Evolutionary conservation across 1,139 yeast genomes (phyloP), one percentile per base, ranked within the genome.

Genomic region (Magnusiomyces sp.): DNA sequence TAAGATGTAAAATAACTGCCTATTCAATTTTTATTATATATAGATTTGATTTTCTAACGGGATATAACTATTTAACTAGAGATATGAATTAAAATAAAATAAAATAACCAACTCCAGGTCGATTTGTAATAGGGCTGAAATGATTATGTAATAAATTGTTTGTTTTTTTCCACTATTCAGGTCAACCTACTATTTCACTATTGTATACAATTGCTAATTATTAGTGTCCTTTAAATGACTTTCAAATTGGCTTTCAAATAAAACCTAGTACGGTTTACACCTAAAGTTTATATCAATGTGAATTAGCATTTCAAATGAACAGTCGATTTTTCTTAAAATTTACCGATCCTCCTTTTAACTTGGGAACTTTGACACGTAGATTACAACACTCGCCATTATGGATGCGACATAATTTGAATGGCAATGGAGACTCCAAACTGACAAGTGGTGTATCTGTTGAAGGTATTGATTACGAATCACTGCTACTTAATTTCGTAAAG

Each of bases 261-360:
- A 23, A 23, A 5, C 29, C 7, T 23, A 5, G 29, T 23, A 23
- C 4, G 29, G 4, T 23, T 23, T 23, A 7, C 7, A 23, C 7
- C 29, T 23, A 23, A 5, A 23, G 7, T 23, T 23, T 5, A 23
- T 23, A 4, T 23, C 7, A 23, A 23, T 23, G 7, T 23, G 29
- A 5, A 23, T 23, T 7, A 23, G 4, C 7, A 7, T 23, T 7
- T 7, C 29, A 23, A 23, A 23, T 23, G 29, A 23, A 39, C n/a
- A 20, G 9, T 11, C 4, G 48, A n/a, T 46, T 46, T 33, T 48
- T 29, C 33, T 46, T 48, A 31, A 45, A 49, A 29, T 46, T 51
- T 37, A 48, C 42, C 32, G 53, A 51, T 37, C 51, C 51, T 11
- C 53, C 53, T 2, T 51, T 51, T 43, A 51, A 48, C 29, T 19